phyloP scores from a whole-genome alignment of 331 rosid species.

The Acacia pycnantha region DNA sequence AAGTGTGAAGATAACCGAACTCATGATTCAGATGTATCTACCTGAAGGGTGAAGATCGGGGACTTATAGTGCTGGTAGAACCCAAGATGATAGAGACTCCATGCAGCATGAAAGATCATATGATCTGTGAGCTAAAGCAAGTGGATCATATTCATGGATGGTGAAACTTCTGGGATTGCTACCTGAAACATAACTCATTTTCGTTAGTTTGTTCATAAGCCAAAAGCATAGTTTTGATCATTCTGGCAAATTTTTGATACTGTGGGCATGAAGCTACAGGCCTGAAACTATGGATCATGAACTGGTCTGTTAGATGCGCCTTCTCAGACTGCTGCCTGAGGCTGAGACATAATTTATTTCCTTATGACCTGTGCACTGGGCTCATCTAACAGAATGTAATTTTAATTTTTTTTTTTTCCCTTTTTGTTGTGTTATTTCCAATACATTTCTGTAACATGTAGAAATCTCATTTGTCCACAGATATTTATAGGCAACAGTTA shows the following conservation, averaged over 20 bases:
- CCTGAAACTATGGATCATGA: constrained; percentile 26
- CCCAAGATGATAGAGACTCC: constrained; percentile 26
- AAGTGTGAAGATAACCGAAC: constrained; percentile 37
- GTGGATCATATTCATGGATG: constrained; percentile 9
- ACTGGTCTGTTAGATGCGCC: constrained; percentile 19
- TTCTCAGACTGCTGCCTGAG: constrained; percentile 20
- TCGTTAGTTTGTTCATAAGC: constrained; percentile 26
- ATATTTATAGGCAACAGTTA: constrained; percentile 5
- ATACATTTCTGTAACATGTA: background rate
- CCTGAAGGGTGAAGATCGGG: constrained; percentile 34
- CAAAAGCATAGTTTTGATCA: constrained; percentile 31
- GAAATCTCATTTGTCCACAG: constrained; percentile 28
- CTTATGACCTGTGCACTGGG: constrained; percentile 22
- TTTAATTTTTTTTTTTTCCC: background rate
- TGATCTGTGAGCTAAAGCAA: constrained; percentile 21
- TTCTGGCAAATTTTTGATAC: constrained; percentile 32
- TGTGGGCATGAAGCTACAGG: constrained; percentile 34
- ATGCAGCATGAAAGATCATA: constrained; percentile 9
- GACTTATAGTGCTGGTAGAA: constrained; percentile 11
- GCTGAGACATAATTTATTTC: constrained; percentile 13
- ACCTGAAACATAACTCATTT: constrained; percentile 17
- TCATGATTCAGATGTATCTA: constrained; percentile 27
- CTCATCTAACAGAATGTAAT: constrained; percentile 23
- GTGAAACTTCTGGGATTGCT: constrained; percentile 18
- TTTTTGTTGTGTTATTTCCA: constrained; percentile 28